Evolutionary conservation across 2,329 filamentous ascomycete genomes (phyloP).

Genomic region (Aphanoascus verrucosus): DNA sequence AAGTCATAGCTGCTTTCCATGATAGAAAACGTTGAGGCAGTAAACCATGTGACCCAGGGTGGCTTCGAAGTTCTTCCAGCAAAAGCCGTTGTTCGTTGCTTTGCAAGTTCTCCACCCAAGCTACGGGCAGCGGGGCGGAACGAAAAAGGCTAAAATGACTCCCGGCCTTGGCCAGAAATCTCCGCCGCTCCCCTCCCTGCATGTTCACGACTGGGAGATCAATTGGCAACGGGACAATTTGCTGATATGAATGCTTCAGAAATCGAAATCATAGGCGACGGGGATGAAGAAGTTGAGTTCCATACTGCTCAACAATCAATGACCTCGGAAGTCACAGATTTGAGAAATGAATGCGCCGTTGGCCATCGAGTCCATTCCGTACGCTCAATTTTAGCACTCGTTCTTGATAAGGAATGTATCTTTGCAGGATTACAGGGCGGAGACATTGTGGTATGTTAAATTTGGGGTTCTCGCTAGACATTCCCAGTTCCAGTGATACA

Average conservation of each 20-base stretch:
- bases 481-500: background rate
- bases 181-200: background rate
- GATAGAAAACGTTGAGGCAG: background rate
- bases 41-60: background rate
- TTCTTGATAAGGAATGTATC: constrained; percentile 67
- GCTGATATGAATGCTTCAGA: constrained; percentile 8
- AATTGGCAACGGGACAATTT: background rate
- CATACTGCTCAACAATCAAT: background rate
- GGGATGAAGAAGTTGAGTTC: background rate
- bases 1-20: too few species aligned
- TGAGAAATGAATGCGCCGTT: constrained; percentile 17
- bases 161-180: background rate
- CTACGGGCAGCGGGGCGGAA: constrained; percentile 9
- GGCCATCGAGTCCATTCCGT: constrained; percentile 35
- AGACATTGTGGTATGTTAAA: constrained; percentile 60
- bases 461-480: background rate
- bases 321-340: background rate
- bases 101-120: background rate
- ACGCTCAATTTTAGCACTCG: constrained; percentile 56
- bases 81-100: background rate
- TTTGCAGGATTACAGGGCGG: constrained; percentile 90
- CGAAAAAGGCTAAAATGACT: constrained; percentile 7
- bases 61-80: background rate
- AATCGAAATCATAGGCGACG: background rate
- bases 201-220: too few species aligned